Base-by-base conservation (phyloP, 2,329 filamentous ascomycete species). In the Spiromastix sp. region DNA sequence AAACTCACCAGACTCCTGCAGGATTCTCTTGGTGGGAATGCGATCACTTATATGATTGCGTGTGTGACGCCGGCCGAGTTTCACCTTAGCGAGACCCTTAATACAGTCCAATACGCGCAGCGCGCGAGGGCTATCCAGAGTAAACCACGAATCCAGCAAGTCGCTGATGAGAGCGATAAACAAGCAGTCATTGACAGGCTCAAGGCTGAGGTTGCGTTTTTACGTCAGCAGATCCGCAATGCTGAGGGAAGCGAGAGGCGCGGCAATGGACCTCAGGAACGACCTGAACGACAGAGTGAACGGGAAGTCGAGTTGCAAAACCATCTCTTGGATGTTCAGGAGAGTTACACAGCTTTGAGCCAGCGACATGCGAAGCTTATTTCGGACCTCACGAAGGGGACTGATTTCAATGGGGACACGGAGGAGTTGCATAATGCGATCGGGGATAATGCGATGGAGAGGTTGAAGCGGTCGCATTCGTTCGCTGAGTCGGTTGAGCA, bases 11-110 rank as follows among this genome's bases (percentile, higher is more conserved):
- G 91, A 40, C 70, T 98, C 16, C 74, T 98, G 12, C 91, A 98
- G 66, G 91, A 98, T 60, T 98, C 91, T 0, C 71, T 98, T 4
- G 91, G 91, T 38, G 91, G 91, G 4, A 96, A 93, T 55, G 91
- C 91, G 22, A 93, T 95, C 55, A 98, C 91, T 1, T 98, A 96
- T 64, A 96, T 98, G 91, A 91, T 98, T 63, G 91, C 91, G 6
- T 98, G 91, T 61, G 87, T 98, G 19, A 98, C 89, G 1, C 89
- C 87, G 0, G 85, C 89, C 10, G 87, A 95, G 56, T 98, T 98
- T 55, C 91, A 98, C 57, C 68, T 98, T 29, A 96, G 87, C 63
- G 91, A 98, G 63, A 96, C 93, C 0, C 68, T 98, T 39, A 98
- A 98, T 57, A 98, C 91, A 0, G 85, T 98, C 15, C 84, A 95